Percentiles rank a stretch among this genome's conserved stretches.
Conservation (phyloP, 108 stramenopile genomes). For the Nannochloropsis granulata region DNA sequence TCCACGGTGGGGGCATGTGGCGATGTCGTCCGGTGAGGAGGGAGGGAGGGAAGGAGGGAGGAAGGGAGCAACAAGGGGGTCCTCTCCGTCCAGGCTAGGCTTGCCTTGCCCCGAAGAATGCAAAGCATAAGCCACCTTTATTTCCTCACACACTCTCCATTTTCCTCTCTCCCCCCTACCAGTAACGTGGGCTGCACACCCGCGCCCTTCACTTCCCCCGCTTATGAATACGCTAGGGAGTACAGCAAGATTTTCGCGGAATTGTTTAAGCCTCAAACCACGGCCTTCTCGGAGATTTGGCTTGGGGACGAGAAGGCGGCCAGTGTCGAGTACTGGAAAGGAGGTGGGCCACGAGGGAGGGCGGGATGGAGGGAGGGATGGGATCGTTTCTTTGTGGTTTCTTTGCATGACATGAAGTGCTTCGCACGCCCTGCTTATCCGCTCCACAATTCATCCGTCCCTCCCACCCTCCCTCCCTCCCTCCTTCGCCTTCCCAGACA, state of each 20-base stretch:
- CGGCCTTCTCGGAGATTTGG: conserved; percentile 87
- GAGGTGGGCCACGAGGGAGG: background rate
- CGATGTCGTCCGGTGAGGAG: conserved; percentile 47
- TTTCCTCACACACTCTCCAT: background rate
- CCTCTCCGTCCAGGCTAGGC: too few relatives aligned
- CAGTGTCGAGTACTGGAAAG: conserved; percentile 63
- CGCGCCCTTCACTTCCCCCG: conserved; percentile 58
- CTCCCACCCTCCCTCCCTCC: too few relatives aligned
- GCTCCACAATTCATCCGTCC: background rate
- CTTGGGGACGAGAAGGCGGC: conserved; percentile 89
- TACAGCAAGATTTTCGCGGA: conserved; percentile 68
- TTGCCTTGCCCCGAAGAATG: too few relatives aligned
- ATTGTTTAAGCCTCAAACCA: conserved; percentile 77
- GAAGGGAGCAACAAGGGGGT: background rate
- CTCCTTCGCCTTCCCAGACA: background rate
- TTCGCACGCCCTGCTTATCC: too few relatives aligned
- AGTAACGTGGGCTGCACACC: conserved; percentile 91
- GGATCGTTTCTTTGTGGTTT: too few relatives aligned
- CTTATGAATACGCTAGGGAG: conserved; percentile 60
- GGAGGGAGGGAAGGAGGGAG: background rate
- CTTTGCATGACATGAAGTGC: too few relatives aligned
- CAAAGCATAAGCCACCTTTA: too few relatives aligned
- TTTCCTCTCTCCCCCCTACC: conserved; percentile 3
- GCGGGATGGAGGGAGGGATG: background rate
- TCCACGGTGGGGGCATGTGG: conserved; percentile 94